These are phyloP conservation scores for Camelina hispida DNA, from an alignment of 345 rosid species.

Conservation along the genomic window DNA sequence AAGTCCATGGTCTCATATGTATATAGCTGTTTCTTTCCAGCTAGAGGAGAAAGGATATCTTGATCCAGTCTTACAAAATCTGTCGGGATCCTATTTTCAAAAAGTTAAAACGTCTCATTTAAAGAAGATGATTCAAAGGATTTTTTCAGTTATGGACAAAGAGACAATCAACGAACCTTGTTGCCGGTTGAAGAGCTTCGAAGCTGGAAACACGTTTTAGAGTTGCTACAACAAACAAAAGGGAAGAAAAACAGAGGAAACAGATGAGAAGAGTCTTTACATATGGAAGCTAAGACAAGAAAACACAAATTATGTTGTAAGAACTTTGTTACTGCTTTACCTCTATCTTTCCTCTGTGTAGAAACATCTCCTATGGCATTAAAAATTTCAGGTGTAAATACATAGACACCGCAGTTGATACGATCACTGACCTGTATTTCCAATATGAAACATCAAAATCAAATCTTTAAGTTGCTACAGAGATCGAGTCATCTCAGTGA, in stretches of 20 bases:
- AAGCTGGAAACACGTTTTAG: conserved; percentile 88
- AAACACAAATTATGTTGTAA: conserved; percentile 13
- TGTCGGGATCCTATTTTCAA: conserved; percentile 59
- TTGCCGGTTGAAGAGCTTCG: conserved; percentile 87
- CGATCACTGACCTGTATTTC: conserved; percentile 81
- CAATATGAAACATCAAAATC: conserved; percentile 21
- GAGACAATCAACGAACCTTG: conserved; percentile 53
- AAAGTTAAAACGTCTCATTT: conserved; percentile 29
- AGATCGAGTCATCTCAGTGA: conserved; percentile 12
- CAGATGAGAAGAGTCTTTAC: conserved; percentile 19
- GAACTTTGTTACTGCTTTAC: conserved; percentile 44
- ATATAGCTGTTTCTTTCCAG: conserved; percentile 86
- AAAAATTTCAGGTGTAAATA: conserved; percentile 83
- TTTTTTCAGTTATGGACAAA: conserved; percentile 5
- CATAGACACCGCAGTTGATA: conserved; percentile 87
- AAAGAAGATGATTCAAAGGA: conserved; percentile 1
- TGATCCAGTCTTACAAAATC: conserved; percentile 92
- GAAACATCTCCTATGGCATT: conserved; percentile 74
- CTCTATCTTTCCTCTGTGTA: conserved; percentile 70
- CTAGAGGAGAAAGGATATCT: conserved; percentile 92
- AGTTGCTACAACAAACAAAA: conserved; percentile 58
- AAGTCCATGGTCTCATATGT: conserved; percentile 86
- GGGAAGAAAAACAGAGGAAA: conserved; percentile 18
- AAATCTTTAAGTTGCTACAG: background rate
- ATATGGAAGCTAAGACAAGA: conserved; percentile 10